Evolutionary conservation across 2,329 filamentous ascomycete species (phyloP), one percentile per base, ranked within the genome.

Genomic region (Arthrobotrys megalospora): DNA sequence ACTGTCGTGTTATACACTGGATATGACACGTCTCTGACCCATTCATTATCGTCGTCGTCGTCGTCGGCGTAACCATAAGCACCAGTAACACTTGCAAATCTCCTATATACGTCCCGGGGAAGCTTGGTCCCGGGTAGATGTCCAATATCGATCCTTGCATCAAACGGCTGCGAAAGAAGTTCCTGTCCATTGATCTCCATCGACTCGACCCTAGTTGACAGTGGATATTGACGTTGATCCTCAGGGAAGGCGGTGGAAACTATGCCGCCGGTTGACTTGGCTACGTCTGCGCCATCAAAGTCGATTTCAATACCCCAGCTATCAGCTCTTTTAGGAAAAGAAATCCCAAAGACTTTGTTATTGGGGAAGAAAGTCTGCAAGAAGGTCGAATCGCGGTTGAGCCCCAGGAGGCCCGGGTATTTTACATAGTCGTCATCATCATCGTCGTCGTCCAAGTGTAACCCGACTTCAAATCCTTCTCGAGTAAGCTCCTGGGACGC

Each of bases 291-390:
- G 6, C 66, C 66, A 16, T 62, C 66, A 16, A 69, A 47, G 55
- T 58, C 52, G 32, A 69, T 48, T 14, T 48, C 38, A 6, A 64
- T 38, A 16, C 16, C 45, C 66, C 48, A 45, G 28, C 11, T 45
- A 8, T 4, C 3, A 10, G 11, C 21, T 16, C 2, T 28, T 41
- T 68, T 43, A 7, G 65, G 50, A 14, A 38, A 68, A 47, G 65
- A 68, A 24, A 68, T 10, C n/a, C 65, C 65, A 24, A 68, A 68
- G 21, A 68, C 65, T 47, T 68, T 68, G 36, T 68, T 68, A 28
- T 68, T 68, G 2, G 48, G 48, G 10, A 55, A 68, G 65, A 68
- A 68, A 0, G 48, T 47, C n/a, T 68, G 34, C 19, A 68, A 16
- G 50, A 68, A 68, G 5, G 50, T 45, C 12, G 65, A 68, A 3